These are phyloP conservation scores for Maudiozyma serrabonitensis DNA, from an alignment of 805 yeast genomes.

Conservation along the genomic window DNA sequence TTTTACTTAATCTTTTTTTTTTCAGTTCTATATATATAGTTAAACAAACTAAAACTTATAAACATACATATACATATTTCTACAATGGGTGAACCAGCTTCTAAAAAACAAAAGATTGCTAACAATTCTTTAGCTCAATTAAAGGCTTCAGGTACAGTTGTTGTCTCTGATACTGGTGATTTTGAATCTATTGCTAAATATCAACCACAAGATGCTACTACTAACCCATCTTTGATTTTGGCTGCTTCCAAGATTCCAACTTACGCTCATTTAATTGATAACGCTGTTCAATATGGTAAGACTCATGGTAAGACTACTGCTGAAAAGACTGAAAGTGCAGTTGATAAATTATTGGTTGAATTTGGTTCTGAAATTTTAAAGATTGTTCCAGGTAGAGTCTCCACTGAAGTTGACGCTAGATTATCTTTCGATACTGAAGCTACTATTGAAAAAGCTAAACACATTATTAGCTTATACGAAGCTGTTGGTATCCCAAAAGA, in stretches of 20 bases:
- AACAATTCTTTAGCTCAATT: conserved; percentile 79
- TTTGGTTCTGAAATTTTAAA: conserved; percentile 88
- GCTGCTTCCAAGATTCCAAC: conserved; percentile 90
- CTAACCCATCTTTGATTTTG: conserved; percentile 93
- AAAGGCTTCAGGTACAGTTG: conserved; percentile 90
- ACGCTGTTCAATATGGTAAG: conserved; percentile 82
- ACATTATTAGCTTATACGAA: conserved; percentile 81
- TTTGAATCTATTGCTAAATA: conserved; percentile 95
- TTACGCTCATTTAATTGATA: conserved; percentile 82
- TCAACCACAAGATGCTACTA: conserved; percentile 98
- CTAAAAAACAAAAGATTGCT: conserved; percentile 32
- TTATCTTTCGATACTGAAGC: conserved; percentile 92
- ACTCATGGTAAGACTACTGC: conserved; percentile 40
- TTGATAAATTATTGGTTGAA: conserved; percentile 88
- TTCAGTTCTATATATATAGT: not conserved
- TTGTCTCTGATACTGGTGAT: conserved; percentile 98
- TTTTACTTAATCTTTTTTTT: not conserved
- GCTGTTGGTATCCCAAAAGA: conserved; percentile 78
- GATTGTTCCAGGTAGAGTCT: conserved; percentile 97
- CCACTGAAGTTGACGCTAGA: conserved; percentile 98
- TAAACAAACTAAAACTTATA: not conserved
- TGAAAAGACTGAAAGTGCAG: conserved; percentile 69
- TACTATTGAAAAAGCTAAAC: conserved; percentile 86
- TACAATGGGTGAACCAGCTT: conserved; percentile 7
- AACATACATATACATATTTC: not conserved